phyloP scores from a whole-genome alignment of 2,329 filamentous ascomycete species.

The Tothia fuscella region DNA sequence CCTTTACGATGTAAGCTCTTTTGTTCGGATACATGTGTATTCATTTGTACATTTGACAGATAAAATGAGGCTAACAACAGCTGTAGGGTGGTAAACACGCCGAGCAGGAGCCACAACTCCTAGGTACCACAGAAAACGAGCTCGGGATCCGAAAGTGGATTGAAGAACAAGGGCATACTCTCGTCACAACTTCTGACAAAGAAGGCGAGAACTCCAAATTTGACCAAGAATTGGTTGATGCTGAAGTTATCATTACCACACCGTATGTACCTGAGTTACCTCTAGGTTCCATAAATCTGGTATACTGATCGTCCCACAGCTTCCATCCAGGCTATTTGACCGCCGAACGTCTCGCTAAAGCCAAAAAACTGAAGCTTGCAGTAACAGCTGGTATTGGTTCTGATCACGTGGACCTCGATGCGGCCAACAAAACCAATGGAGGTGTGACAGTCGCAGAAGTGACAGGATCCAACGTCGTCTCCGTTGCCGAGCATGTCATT shows the following conservation, averaged over 20 bases:
- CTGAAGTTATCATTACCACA: constrained; percentile 98
- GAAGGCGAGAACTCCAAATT: constrained; percentile 88
- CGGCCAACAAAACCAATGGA: constrained; percentile 96
- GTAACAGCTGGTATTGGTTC: constrained; percentile 96
- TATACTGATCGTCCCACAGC: too few relatives aligned
- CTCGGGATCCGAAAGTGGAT: constrained; percentile 96
- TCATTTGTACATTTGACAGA: not conserved
- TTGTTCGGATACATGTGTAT: not conserved
- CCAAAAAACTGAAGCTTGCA: constrained; percentile 97
- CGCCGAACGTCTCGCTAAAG: constrained; percentile 88
- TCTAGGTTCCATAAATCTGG: too few relatives aligned
- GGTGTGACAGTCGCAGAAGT: constrained; percentile 96
- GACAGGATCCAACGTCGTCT: constrained; percentile 96
- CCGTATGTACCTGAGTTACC: constrained; percentile 56
- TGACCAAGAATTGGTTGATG: constrained; percentile 89
- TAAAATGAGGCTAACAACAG: not conserved
- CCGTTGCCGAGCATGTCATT: constrained; percentile 95
- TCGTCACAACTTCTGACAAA: constrained; percentile 96
- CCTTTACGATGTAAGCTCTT: constrained; percentile 68
- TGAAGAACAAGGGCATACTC: constrained; percentile 89
- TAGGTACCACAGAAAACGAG: constrained; percentile 97
- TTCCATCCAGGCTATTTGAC: constrained; percentile 99
- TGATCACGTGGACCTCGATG: constrained; percentile 94
- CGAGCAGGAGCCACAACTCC: constrained; percentile 72
- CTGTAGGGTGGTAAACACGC: constrained; percentile 66